phyloP scores from a whole-genome alignment of 2,329 filamentous ascomycete genomes.

The Pseudogymnoascus sp. region DNA sequence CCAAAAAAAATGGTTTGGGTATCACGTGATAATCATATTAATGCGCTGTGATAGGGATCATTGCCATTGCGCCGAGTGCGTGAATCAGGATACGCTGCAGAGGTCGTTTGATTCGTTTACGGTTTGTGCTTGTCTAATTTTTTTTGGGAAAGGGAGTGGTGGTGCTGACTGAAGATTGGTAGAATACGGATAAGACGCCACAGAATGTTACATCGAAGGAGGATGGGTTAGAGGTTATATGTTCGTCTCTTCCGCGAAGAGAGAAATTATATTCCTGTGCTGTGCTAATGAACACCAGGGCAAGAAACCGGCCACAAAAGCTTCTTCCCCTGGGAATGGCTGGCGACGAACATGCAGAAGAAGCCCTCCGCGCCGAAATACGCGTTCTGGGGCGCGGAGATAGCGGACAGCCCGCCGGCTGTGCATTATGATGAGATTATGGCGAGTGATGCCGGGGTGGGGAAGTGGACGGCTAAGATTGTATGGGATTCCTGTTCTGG shows the following conservation, averaged over 20 bases:
- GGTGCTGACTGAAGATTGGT: conserved; percentile 12
- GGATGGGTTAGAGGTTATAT: conserved; percentile 38
- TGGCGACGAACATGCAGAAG: conserved; percentile 38
- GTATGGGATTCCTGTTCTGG: conserved; percentile 31
- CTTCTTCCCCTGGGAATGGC: conserved; percentile 56
- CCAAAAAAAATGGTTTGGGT: neutral
- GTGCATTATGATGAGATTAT: conserved; percentile 55
- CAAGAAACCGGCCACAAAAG: conserved; percentile 59
- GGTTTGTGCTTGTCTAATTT: conserved; percentile 32
- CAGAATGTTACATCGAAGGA: conserved; percentile 26
- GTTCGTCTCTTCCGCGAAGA: conserved; percentile 30
- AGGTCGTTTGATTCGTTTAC: conserved; percentile 59
- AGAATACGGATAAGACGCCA: conserved; percentile 35
- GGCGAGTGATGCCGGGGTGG: conserved; percentile 44
- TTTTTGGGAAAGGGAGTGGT: conserved; percentile 3
- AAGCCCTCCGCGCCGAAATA: neutral
- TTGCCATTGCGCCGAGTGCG: conserved; percentile 58
- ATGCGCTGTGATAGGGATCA: conserved; percentile 44
- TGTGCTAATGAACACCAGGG: conserved; percentile 39
- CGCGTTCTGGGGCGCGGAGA: conserved; percentile 32
- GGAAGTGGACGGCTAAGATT: conserved; percentile 55
- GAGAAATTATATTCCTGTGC: neutral
- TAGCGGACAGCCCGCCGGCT: conserved; percentile 42
- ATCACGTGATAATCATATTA: neutral
- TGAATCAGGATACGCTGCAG: conserved; percentile 63